Percentiles rank a stretch among this genome's conserved stretches.
phyloP scores from a whole-genome alignment of 441 rosid species.

The Croton setiger region DNA sequence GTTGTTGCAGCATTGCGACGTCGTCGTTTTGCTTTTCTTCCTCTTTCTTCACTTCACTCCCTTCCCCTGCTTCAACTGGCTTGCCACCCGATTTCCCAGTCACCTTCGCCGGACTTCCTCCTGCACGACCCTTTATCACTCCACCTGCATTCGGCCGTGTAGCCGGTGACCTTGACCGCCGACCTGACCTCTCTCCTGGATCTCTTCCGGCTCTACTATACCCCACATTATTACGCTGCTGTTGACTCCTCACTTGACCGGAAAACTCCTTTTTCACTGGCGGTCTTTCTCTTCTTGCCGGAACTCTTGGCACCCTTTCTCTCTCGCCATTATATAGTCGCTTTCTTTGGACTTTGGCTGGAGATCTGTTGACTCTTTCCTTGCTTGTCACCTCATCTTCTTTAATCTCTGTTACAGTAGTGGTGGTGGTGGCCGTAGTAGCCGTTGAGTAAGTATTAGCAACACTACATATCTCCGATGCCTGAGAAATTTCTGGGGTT shows the following conservation, averaged over 20 bases:
- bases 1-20: conserved; percentile 4
- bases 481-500: conserved; percentile 43
- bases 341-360: conserved; percentile 47
- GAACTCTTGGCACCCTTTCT: conserved; percentile 32
- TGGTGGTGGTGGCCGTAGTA: conserved; percentile 40
- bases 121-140: conserved; percentile 16
- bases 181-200: conserved; percentile 33
- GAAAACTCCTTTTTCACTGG: conserved; percentile 17
- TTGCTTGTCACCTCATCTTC: conserved; percentile 72
- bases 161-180: conserved; percentile 57
- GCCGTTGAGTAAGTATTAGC: conserved; percentile 43
- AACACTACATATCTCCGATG: conserved; percentile 50
- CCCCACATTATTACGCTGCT: conserved; percentile 33
- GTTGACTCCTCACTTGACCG: conserved; percentile 17
- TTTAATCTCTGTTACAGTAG: conserved; percentile 42
- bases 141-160: conserved; percentile 27
- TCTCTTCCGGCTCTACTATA: conserved; percentile 34
- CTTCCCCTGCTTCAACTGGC: conserved; percentile 15
- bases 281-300: conserved; percentile 4
- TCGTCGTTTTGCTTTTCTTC: conserved; percentile 23
- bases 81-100: conserved; percentile 28
- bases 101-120: conserved; percentile 39
- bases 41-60: conserved; percentile 16
- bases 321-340: conserved; percentile 35
- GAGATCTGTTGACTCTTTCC: conserved; percentile 34